Evolutionary conservation across 2,329 filamentous ascomycete species (phyloP).

Genomic region (Mollisiaceae sp.): DNA sequence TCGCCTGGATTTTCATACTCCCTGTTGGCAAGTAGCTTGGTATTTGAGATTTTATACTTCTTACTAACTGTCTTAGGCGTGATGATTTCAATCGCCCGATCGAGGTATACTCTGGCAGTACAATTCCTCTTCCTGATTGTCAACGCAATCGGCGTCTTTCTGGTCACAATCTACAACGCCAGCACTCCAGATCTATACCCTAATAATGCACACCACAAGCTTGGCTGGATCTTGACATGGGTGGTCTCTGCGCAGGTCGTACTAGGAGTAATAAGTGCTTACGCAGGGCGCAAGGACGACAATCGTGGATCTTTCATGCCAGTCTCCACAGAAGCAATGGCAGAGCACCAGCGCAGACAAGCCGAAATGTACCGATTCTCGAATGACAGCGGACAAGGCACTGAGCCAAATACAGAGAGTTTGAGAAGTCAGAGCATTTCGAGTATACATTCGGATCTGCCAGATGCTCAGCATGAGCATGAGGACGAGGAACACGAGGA

Average conservation of each 20-base stretch:
- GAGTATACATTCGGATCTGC: conserved; percentile 55
- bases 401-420: conserved; percentile 71
- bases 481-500: conserved; percentile 51
- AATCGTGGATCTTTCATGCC: conserved; percentile 67
- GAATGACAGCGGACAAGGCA: conserved; percentile 74
- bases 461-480: conserved; percentile 13
- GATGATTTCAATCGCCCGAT: conserved; percentile 84
- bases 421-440: conserved; percentile 69
- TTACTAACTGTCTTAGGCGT: conserved; percentile 49
- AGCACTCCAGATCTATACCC: conserved; percentile 86
- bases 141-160: conserved; percentile 68
- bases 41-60: background rate
- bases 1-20: conserved; percentile 72
- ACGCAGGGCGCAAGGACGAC: conserved; percentile 37
- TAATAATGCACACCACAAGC: conserved; percentile 85
- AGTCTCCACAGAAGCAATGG: conserved; percentile 60
- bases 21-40: conserved; percentile 62
- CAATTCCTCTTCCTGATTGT: conserved; percentile 71
- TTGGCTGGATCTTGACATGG: conserved; percentile 84
- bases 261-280: conserved; percentile 49
- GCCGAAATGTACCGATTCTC: conserved; percentile 61
- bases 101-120: conserved; percentile 70
- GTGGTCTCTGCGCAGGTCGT: conserved; percentile 72
- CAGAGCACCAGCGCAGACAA: conserved; percentile 54
- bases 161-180: conserved; percentile 75